Base-by-base conservation (phyloP, 2,329 filamentous ascomycete genomes). In the Trichophyton benhamiae region DNA sequence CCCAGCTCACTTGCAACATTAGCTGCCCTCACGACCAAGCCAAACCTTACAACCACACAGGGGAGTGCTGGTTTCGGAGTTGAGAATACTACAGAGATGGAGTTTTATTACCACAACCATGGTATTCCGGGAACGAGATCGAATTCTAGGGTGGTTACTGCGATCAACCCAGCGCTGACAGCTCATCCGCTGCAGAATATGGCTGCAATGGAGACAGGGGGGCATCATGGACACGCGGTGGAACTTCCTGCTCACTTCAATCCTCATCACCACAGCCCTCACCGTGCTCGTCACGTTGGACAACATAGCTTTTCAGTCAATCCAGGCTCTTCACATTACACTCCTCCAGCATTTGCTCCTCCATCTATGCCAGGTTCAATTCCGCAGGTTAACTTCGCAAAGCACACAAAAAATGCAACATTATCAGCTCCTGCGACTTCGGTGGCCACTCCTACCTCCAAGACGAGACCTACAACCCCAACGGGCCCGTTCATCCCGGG, bases 31-130 rank as follows among this genome's bases (percentile, higher is more conserved):
- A 58, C 49, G 30, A 13, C 52, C 30, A 62, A 63, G 27, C 66
- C 60, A 4, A 71, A 64, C 57, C 52, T 60, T 13, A 64, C 60
- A 63, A 70, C 65, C 58, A 61, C 62, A 4, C 59, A 66, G n/a
- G 61, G 52, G 13, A 41, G 61, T 27, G 62, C 61, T 25, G 61
- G 62, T 27, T 55, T 15, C 15, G n/a, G 49, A 1, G 60, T 62
- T 15, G 60, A 63, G 2, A 36, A 30, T 25, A 6, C 57, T 27
- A 36, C n/a, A 20, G 52, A 59, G 3, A 60, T 66, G 60, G 60
- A 63, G 13, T 42, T 52, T 59, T 49, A 42, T 27, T 41, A 62
- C 55, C 9, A 53, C 20, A 63, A 58, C 46, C 22, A 41, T 59
- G 63, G 62, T 7, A 8, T 17, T 15, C 15, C 30, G 60, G 38